Conservation (phyloP, 768 basidiomycete species). For the Termitomyces sp. region DNA sequence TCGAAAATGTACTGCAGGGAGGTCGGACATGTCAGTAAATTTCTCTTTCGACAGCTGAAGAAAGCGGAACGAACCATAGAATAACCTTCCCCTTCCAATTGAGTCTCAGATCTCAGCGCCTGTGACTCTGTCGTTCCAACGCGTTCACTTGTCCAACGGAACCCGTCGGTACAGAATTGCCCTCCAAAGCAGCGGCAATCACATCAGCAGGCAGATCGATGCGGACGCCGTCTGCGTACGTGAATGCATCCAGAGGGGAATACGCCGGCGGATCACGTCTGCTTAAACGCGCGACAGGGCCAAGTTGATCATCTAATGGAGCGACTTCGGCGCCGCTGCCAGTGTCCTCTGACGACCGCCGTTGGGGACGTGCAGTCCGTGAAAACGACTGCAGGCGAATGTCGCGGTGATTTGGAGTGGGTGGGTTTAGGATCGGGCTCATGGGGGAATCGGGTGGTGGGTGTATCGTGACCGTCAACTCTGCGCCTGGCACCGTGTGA, state of each 20-base stretch:
- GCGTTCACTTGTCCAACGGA: slow-evolving; percentile 47
- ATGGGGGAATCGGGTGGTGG: slow-evolving; percentile 77
- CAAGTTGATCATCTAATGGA: slow-evolving; percentile 26
- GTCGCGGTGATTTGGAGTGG: slow-evolving; percentile 81
- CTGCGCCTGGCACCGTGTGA: slow-evolving; percentile 67
- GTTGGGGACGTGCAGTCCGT: slow-evolving; percentile 23
- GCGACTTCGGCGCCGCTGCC: slow-evolving; percentile 22
- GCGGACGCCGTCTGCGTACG: slow-evolving; percentile 86
- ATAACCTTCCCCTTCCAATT: neutral
- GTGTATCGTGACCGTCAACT: slow-evolving; percentile 67
- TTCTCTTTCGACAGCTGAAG: neutral
- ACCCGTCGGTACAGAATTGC: slow-evolving; percentile 56
- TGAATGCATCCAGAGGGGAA: slow-evolving; percentile 83
- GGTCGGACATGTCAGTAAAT: slow-evolving; percentile 6
- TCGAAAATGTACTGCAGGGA: slow-evolving; percentile 11
- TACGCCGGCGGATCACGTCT: slow-evolving; percentile 81
- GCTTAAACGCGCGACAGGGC: slow-evolving; percentile 32
- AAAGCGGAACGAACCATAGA: slow-evolving; percentile 20
- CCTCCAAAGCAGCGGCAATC: slow-evolving; percentile 86
- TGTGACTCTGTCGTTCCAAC: slow-evolving; percentile 55
- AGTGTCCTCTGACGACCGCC: slow-evolving; percentile 34
- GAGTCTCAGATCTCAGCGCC: slow-evolving; percentile 35
- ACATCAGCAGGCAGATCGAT: slow-evolving; percentile 92
- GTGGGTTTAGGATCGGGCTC: slow-evolving; percentile 71
- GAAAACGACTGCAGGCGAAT: slow-evolving; percentile 75